Evolutionary conservation across 73 alveolate species (phyloP), one percentile per base, ranked within the genome.

Genomic region (Stentor roeselii): DNA sequence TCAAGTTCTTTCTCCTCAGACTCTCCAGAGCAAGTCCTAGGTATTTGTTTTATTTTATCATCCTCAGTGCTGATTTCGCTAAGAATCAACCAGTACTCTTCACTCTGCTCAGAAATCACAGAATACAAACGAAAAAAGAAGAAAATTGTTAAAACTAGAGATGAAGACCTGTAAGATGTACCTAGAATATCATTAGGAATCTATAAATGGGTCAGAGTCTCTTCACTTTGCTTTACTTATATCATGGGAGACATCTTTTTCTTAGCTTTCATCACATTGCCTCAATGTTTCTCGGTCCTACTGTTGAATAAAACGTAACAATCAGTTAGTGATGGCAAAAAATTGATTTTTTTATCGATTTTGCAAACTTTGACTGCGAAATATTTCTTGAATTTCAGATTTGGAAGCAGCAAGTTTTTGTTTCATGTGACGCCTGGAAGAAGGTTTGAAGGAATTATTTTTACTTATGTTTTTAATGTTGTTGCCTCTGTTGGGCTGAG

Each of bases 401-500:
- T 75, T 83, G 89, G 87, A 0, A 59, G 39, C 36, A 67, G 37
- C 27, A 36, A 83, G 15, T 31, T 67, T 75, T 39, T 60, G 15
- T n/a, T 76, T 59, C 87, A 38, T 4, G 60, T 75, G 3, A 32
- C 87, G 4, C 86, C 89, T n/a, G 60, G 59, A 6, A 59, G 75
- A 36, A 67, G 88, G 35, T 6, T 58, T 31, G 87, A 59, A 59
- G 87, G 89, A 4, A 39, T 75, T 34, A 75, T 83, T 60, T 38
- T 14, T n/a, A 84, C 39, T 36, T 83, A 30, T 30, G 3, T 76
- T 35, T 75, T 83, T 11, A 60, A 36, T 38, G 32, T 83, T 34
- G 39, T 83, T 14, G 59, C 75, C 21, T 15, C 37, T 15, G 27
- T 67, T 35, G 67, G 2, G 58, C 31, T 59, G 39, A 82, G 11